Conservation (phyloP, 2,329 filamentous ascomycete genomes). For the Penicillium sp. region DNA sequence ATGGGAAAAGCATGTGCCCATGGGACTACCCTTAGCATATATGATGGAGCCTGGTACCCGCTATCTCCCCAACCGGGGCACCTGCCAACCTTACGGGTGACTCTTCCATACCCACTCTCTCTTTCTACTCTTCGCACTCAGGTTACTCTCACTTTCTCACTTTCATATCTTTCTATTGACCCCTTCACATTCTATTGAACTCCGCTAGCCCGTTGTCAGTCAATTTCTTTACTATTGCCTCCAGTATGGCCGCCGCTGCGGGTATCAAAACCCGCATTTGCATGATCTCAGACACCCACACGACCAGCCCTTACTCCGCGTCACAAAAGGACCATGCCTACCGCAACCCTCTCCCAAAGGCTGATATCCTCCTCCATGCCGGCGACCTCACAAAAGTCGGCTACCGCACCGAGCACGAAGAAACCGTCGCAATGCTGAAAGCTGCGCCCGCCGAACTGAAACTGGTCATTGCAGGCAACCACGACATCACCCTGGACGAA, state of each 20-base stretch:
- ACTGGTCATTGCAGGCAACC: conserved; percentile 66
- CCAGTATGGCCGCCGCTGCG: conserved; percentile 11
- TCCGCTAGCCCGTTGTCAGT: no score
- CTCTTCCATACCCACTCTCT: no score
- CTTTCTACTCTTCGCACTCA: no score
- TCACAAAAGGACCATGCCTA: conserved; percentile 32
- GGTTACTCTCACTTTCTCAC: no score
- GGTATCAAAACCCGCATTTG: conserved; percentile 46
- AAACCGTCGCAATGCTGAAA: conserved; percentile 53
- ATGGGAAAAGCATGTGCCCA: no score
- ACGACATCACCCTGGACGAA: conserved; percentile 63
- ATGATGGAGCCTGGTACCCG: no score
- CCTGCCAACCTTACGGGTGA: no score
- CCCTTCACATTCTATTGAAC: no score
- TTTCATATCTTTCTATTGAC: no score
- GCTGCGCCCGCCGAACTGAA: conserved; percentile 60
- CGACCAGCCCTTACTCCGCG: conserved; percentile 27
- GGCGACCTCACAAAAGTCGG: conserved; percentile 63
- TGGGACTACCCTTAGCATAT: no score
- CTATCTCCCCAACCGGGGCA: no score
- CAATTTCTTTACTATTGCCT: not conserved
- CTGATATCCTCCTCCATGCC: conserved; percentile 61
- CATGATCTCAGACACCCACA: conserved; percentile 51
- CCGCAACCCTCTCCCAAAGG: conserved; percentile 51
- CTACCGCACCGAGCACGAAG: conserved; percentile 51